Evolutionary conservation across 2,329 filamentous ascomycete genomes (phyloP).

Genomic region (Fusarium sp.): DNA sequence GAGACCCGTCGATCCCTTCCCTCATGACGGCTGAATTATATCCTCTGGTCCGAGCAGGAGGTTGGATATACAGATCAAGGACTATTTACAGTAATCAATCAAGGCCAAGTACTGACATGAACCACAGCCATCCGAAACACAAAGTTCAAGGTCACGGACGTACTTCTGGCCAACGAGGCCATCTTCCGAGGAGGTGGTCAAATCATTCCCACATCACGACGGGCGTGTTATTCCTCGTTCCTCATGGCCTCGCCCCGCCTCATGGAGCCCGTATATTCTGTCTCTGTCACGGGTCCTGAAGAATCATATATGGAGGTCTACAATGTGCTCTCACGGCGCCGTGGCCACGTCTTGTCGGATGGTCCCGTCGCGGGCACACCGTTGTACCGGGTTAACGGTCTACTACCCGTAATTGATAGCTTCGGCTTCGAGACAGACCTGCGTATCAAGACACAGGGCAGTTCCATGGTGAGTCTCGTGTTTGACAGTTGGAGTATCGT

Average conservation of each 20-base stretch:
- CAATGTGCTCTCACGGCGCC: conserved; percentile 86
- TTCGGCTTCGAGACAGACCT: conserved; percentile 99
- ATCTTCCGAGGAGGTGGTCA: conserved; percentile 97
- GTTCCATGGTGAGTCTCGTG: conserved; percentile 88
- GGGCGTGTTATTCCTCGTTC: conserved; percentile 95
- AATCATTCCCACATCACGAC: conserved; percentile 93
- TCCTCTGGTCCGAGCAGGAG: conserved; percentile 21
- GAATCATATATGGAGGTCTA: conserved; percentile 90
- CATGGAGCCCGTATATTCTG: conserved; percentile 96
- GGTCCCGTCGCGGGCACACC: conserved; percentile 94
- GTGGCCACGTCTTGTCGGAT: conserved; percentile 94
- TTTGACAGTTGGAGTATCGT: conserved; percentile 98
- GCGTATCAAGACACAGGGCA: conserved; percentile 93
- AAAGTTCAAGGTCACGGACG: conserved; percentile 95
- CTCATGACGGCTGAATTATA: conserved; percentile 30
- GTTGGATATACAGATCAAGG: conserved; percentile 14
- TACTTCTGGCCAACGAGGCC: conserved; percentile 85
- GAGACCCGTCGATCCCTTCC: conserved; percentile 35
- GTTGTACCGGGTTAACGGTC: conserved; percentile 88
- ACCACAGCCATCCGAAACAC: conserved; percentile 88
- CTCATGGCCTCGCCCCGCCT: conserved; percentile 95
- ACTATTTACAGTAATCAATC: conserved; percentile 9
- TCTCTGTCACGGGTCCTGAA: conserved; percentile 91
- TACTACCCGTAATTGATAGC: conserved; percentile 95
- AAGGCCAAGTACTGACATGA: conserved; percentile 43